Evolutionary conservation across 768 basidiomycete genomes (phyloP), one percentile per base, ranked within the genome.

Genomic region (Suillus subalutaceus): DNA sequence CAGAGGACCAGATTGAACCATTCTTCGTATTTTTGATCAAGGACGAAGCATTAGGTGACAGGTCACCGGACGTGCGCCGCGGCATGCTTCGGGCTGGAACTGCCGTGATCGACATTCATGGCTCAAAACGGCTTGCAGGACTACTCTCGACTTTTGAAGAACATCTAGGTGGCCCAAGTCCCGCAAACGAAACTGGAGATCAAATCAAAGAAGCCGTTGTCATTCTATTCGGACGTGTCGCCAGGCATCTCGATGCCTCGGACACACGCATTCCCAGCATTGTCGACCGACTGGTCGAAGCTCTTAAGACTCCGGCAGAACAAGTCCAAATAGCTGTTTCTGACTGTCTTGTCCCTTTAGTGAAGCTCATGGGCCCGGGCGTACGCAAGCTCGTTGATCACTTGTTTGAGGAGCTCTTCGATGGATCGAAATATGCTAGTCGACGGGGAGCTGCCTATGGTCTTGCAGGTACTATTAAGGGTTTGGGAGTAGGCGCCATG

Each of bases 391-490:
- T 99, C n/a, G 85, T 95, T 55, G 92, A 94, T 60, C 80, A 83
- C 64, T 83, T 99, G 4, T 86, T 96, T 70, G 83, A 87, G 13
- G 90, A 94, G 41, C 83, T 98, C 20, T 88, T 92, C 66, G 83
- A 87, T 59, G 89, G 88, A 6, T 81, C 87, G 9, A 98, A 96
- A 75, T 99, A 99, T 73, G 97, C 94, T 12, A 85, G 87, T 61
- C 87, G 97, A n/a, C 87, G 97, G n/a, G 97, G 97, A 40, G 96
- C 97, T 1, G 96, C 97, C 1, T 99, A 98, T 76, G 97, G 97
- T 50, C 79, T 99, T 23, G 95, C 97, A 2, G 97, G 97, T 35
- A 86, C 94, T 52, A 84, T 98, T 74, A 93, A 92, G 72, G 97
- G 97, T n/a, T 85, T 90, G 1, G 97, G 97, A 1, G 86, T 99